Conservation (phyloP, 345 rosid species). For the Populus simonii region DNA sequence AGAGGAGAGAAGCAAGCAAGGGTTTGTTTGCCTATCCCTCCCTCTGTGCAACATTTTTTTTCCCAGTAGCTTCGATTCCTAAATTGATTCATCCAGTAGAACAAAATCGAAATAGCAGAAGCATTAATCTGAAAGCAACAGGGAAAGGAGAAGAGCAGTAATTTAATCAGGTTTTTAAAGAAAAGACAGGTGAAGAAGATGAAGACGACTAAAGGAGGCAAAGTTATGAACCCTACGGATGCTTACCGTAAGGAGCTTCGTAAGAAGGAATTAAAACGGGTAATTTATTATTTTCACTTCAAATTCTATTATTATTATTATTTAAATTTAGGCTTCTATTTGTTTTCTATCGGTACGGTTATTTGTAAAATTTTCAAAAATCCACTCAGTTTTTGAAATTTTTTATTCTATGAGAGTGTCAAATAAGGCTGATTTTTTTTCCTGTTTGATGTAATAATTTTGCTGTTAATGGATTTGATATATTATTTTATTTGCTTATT, state of each 20-base stretch:
- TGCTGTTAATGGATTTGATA: background rate
- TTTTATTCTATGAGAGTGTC: no score
- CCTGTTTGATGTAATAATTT: background rate
- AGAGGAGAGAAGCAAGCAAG: no score
- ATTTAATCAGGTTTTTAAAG: background rate
- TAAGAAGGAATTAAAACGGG: slow-evolving; percentile 91
- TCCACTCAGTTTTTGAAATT: background rate
- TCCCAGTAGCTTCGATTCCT: background rate
- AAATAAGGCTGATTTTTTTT: no score
- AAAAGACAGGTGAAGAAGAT: slow-evolving; percentile 30
- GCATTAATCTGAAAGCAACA: background rate
- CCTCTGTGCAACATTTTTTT: no score
- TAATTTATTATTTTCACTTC: slow-evolving; percentile 11
- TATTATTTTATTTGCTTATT: background rate
- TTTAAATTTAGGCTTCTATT: background rate
- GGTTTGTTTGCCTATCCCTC: no score
- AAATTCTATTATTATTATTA: background rate
- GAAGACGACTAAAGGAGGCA: slow-evolving; percentile 99
- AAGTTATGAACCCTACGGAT: slow-evolving; percentile 99
- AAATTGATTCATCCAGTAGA: background rate
- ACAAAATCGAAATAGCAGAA: background rate
- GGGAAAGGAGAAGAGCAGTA: background rate
- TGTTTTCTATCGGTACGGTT: no score
- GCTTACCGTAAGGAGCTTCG: slow-evolving; percentile 97
- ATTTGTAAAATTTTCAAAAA: background rate